Percentiles rank a stretch among this genome's conserved stretches.
These are phyloP conservation scores for Cynanchum wilfordii DNA, from an alignment of 257 asterid genomes.

Conservation along the genomic window DNA sequence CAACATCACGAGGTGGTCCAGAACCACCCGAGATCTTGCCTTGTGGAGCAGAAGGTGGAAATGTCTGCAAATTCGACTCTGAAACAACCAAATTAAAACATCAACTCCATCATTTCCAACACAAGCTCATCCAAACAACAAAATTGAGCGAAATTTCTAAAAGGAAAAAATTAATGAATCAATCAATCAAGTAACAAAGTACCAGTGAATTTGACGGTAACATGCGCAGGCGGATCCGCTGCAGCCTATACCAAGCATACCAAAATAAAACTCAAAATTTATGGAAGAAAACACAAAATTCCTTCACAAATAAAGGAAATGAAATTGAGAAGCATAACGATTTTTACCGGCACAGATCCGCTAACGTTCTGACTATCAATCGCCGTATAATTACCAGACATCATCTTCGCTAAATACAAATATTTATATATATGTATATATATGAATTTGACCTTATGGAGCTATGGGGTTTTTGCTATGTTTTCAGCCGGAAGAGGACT, in stretches of 20 bases:
- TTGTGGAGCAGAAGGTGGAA: constrained; percentile 76
- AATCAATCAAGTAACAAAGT: background rate
- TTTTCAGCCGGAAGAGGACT: constrained; percentile 14
- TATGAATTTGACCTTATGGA: background rate
- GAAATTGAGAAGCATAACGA: background rate
- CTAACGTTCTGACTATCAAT: constrained; percentile 71
- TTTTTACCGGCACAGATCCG: constrained; percentile 88
- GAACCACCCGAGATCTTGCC: constrained; percentile 81
- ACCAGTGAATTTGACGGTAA: constrained; percentile 76
- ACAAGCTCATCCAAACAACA: background rate
- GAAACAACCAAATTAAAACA: constrained; percentile 22
- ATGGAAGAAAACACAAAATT: background rate
- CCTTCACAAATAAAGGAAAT: background rate
- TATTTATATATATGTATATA: background rate
- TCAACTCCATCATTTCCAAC: constrained; percentile 3
- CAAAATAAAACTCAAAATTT: constrained; percentile 7
- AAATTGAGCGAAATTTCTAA: background rate
- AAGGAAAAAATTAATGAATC: background rate
- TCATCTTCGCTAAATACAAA: constrained; percentile 35
- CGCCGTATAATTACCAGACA: constrained; percentile 84
- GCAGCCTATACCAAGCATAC: constrained; percentile 44
- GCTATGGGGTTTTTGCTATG: background rate
- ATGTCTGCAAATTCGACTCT: constrained; percentile 94
- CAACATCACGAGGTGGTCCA: constrained; percentile 97
- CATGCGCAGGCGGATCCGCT: constrained; percentile 65